Evolutionary conservation across 768 basidiomycete species (phyloP), one percentile per base, ranked within the genome.

Genomic region (Mycena belliarum): DNA sequence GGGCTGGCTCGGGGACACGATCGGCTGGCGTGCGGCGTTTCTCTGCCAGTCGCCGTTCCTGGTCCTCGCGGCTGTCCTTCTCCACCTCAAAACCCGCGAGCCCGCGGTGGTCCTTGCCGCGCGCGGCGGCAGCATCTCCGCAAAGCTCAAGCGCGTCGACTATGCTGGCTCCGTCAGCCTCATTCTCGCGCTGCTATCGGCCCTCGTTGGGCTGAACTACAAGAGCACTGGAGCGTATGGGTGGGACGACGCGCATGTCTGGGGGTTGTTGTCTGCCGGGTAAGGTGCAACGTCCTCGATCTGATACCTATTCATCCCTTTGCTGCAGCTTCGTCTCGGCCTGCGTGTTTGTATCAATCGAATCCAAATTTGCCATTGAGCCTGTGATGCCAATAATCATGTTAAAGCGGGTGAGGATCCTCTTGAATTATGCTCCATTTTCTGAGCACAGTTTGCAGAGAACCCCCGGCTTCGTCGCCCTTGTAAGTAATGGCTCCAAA

Each of bases 21-120:
- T 83, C 60, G 86, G 86, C 45, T 87, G 86, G 86, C 75, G 85
- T 24, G 79, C 77, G 33, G 86, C 86, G 23, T 88, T 88, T 70
- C 71, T 84, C 42, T 64, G 81, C 46, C 84, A 85, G 75, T 82
- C 81, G 47, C 60, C 64, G 3, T 32, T 65, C 14, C 38, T 65
- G 9, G 9, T 23, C 1, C 25, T 47, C 21, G 57, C 57, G 6
- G 40, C 57, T 18, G 18, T 45, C 33, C 43, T 65, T 28, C 42
- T 65, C 12, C 62, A 44, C 46, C 41, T 65, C 47, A 59, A 58
- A 32, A 55, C 57, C 40, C 46, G 56, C 20, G 64, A 65, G 52
- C 64, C 64, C 10, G 40, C 35, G 11, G 28, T 45, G 15, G 45
- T 65, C n/a, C 57, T 58, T n/a, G 43, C 49, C 2, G 57, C 50